phyloP scores from a whole-genome alignment of 2,329 filamentous ascomycete species.

The Cladophialophora psammophila region DNA sequence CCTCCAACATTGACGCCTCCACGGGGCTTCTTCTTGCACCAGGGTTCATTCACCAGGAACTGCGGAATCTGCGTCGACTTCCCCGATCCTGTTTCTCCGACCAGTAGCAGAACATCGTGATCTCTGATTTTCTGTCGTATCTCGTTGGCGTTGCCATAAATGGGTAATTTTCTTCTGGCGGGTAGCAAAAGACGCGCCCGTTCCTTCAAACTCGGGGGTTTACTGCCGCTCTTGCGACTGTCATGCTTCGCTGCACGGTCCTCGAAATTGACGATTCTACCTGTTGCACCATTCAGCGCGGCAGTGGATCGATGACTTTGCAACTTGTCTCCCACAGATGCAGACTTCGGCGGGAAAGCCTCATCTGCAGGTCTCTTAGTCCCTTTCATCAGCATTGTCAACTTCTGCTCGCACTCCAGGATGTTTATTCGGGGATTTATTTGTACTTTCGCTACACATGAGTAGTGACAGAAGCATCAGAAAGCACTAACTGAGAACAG shows the following conservation, averaged over 20 bases:
- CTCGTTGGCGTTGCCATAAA: constrained; percentile 75
- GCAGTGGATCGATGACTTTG: neutral
- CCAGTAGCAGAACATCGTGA: constrained; percentile 79
- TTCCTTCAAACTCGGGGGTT: constrained; percentile 45
- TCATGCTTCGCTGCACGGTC: neutral
- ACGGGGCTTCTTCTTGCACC: constrained; percentile 65
- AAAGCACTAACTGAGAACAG: neutral
- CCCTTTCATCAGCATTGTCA: neutral
- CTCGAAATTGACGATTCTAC: constrained; percentile 13
- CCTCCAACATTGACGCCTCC: constrained; percentile 64
- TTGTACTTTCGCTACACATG: neutral
- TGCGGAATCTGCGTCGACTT: constrained; percentile 98
- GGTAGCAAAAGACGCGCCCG: constrained; percentile 57
- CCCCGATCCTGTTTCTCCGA: constrained; percentile 94
- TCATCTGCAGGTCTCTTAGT: constrained; percentile 3
- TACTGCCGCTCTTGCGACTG: neutral
- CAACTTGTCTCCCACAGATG: neutral
- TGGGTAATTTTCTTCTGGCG: constrained; percentile 74
- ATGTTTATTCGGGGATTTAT: neutral
- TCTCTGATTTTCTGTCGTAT: constrained; percentile 71
- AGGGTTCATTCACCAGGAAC: constrained; percentile 79
- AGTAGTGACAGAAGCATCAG: neutral
- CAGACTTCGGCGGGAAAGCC: constrained; percentile 1
- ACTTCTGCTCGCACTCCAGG: neutral
- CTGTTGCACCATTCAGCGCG: neutral